Evolutionary conservation across 2,329 filamentous ascomycete genomes (phyloP).

Genomic region (Aspergillus sp.): DNA sequence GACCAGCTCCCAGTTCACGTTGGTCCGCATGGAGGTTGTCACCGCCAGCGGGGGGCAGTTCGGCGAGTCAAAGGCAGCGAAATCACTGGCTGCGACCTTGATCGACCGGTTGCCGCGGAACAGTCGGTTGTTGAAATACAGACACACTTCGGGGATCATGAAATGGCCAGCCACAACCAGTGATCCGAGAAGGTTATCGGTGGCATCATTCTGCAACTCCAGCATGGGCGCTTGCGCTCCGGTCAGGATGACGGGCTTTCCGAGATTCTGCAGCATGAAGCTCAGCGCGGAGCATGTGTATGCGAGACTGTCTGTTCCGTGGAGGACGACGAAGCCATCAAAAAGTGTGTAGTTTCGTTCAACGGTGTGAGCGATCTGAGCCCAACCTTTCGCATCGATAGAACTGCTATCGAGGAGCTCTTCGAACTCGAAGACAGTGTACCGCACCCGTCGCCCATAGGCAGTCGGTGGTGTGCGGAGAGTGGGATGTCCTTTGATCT

Average conservation of each 20-base stretch:
- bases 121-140: constrained; percentile 91
- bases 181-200: constrained; percentile 85
- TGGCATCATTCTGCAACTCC: constrained; percentile 85
- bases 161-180: constrained; percentile 90
- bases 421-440: constrained; percentile 80
- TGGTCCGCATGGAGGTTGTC: constrained; percentile 77
- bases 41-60: constrained; percentile 80
- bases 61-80: constrained; percentile 85
- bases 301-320: constrained; percentile 85
- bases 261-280: constrained; percentile 89
- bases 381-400: constrained; percentile 84
- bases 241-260: constrained; percentile 87
- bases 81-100: constrained; percentile 83
- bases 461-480: constrained; percentile 78
- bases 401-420: constrained; percentile 86
- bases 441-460: constrained; percentile 79
- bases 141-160: constrained; percentile 86
- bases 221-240: constrained; percentile 84
- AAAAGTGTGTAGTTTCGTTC: constrained; percentile 83
- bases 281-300: constrained; percentile 89
- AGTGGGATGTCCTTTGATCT: constrained; percentile 61
- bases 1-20: constrained; percentile 78
- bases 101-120: constrained; percentile 86
- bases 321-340: constrained; percentile 87
- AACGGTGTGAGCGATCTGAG: constrained; percentile 77